phyloP scores from a whole-genome alignment of 768 basidiomycete genomes.

The Royoungia palumana region DNA sequence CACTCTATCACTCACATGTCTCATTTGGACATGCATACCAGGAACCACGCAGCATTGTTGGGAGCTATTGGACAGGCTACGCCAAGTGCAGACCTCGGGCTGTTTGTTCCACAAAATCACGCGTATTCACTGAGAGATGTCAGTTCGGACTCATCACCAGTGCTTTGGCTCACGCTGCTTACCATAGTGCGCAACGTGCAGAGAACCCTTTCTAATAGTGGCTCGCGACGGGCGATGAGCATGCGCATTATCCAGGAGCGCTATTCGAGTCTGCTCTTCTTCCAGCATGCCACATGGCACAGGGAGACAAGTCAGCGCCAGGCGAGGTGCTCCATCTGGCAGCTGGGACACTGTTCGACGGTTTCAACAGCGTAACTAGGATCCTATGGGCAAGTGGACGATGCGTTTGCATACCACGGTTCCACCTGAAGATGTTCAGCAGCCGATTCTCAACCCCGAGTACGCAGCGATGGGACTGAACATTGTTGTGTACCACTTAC shows the following conservation, averaged over 20 bases:
- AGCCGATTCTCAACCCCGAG: neutral
- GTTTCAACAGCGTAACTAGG: neutral
- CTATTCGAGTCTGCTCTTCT: neutral
- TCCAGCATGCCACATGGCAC: neutral
- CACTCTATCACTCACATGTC: too few species aligned
- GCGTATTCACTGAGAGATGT: neutral
- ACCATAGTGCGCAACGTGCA: neutral
- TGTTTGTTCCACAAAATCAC: neutral
- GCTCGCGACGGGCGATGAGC: neutral
- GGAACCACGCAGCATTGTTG: too few species aligned
- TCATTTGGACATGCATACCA: too few species aligned
- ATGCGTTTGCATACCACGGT: neutral
- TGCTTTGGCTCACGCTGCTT: neutral
- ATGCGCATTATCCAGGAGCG: neutral
- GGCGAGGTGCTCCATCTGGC: too few species aligned
- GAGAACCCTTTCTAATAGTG: neutral
- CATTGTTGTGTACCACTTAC: neutral
- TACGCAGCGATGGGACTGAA: neutral
- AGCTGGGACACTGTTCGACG: neutral
- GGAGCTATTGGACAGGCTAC: too few species aligned
- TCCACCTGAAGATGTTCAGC: constrained; percentile 10
- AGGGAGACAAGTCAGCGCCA: too few species aligned
- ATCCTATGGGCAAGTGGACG: neutral
- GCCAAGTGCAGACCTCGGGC: neutral
- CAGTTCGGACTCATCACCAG: neutral